Evolutionary conservation across 148 eudicot genomes (phyloP).

Genomic region (Polygonum aviculare): DNA sequence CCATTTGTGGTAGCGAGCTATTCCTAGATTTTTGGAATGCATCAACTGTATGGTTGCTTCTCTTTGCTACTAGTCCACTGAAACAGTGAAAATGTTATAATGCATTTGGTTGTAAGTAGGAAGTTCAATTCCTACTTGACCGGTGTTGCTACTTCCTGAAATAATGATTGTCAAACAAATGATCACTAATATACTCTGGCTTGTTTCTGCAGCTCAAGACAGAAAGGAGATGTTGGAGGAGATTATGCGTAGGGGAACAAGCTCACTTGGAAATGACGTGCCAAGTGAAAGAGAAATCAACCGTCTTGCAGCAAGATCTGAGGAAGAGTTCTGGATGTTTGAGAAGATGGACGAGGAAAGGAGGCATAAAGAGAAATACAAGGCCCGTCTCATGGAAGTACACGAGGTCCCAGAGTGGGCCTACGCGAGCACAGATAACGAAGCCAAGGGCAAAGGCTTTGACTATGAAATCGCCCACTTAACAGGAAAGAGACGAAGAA

Average conservation of each 20-base stretch:
- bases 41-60: background rate
- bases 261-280: conserved; percentile 82
- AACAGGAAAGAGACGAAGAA: conserved; percentile 75
- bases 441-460: conserved; percentile 64
- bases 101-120: too few species aligned
- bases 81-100: background rate
- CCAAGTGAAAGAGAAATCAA: conserved; percentile 98
- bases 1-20: background rate
- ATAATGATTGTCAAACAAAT: too few species aligned
- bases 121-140: too few species aligned
- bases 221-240: conserved; percentile 90
- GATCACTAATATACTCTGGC: background rate
- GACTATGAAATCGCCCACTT: conserved; percentile 50
- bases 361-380: conserved; percentile 66
- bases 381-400: conserved; percentile 84
- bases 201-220: conserved; percentile 79
- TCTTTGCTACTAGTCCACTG: background rate
- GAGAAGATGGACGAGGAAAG: conserved; percentile 98
- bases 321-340: conserved; percentile 89
- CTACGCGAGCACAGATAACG: conserved; percentile 47
- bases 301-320: conserved; percentile 88
- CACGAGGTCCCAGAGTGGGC: conserved; percentile 99
- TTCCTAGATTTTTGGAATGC: background rate
- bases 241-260: conserved; percentile 94
- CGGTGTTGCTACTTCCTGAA: too few species aligned